A percentile compares a stretch with the other conserved stretches of the same genome.
Evolutionary conservation across 148 eudicot species (phyloP).

Genomic region (Silene latifolia): DNA sequence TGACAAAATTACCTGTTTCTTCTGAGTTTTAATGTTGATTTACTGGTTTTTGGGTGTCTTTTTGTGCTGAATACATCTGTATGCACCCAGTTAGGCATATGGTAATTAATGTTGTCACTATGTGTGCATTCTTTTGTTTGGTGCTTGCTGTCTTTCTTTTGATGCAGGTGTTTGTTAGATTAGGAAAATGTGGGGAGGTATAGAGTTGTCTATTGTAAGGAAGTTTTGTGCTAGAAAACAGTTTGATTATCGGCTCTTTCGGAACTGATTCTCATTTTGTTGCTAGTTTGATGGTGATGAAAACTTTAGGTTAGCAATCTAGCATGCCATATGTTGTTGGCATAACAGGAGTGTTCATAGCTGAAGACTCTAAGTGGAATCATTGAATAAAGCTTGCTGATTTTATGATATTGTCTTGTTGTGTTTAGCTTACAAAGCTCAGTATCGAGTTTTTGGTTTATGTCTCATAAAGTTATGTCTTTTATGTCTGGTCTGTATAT

Average conservation of each 20-base stretch:
- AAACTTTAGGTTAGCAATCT: background rate
- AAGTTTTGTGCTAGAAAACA: background rate
- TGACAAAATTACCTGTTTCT: too few relatives aligned
- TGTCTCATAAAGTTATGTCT: too few relatives aligned
- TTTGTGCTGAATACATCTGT: background rate
- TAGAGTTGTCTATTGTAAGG: too few relatives aligned
- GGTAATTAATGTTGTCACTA: background rate
- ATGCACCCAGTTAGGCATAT: too few relatives aligned
- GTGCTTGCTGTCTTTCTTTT: background rate
- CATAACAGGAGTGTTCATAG: background rate
- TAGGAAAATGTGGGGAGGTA: background rate
- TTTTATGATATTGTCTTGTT: too few relatives aligned
- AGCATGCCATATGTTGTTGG: background rate
- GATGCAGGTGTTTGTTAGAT: background rate
- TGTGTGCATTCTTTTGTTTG: background rate
- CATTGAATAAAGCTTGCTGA: too few relatives aligned
- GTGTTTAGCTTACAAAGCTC: too few relatives aligned
- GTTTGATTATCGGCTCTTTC: background rate
- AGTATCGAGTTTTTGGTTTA: too few relatives aligned
- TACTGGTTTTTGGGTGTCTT: background rate
- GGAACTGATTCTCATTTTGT: background rate
- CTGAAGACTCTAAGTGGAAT: too few relatives aligned
- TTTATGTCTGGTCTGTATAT: too few relatives aligned
- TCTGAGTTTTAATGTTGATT: too few relatives aligned
- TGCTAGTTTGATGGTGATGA: conserved; percentile 6